Evolutionary conservation across 495 filamentous ascomycete genomes (phyloP).

Genomic region (Daldinia grandis): DNA sequence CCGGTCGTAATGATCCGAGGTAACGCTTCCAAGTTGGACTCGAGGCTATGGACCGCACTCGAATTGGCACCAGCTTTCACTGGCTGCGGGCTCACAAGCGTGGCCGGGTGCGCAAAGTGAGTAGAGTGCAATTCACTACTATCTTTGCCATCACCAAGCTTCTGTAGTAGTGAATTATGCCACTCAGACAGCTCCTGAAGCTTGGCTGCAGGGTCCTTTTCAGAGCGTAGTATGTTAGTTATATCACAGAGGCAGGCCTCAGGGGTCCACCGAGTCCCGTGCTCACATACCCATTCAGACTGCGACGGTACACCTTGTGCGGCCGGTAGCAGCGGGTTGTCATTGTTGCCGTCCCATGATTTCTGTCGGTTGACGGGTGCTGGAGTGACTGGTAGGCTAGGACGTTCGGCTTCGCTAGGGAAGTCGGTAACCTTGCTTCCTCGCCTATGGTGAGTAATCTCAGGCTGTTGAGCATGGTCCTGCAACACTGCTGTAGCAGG

Average conservation of each 20-base stretch:
- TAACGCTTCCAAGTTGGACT: slow-evolving; percentile 25
- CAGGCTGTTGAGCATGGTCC: slow-evolving; percentile 30
- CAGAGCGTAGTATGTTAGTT: slow-evolving; percentile 57
- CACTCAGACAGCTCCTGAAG: slow-evolving; percentile 75
- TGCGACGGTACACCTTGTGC: slow-evolving; percentile 86
- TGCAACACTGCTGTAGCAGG: slow-evolving; percentile 17
- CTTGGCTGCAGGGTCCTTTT: slow-evolving; percentile 74
- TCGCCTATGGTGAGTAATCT: slow-evolving; percentile 50
- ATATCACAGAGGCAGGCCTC: slow-evolving; percentile 68
- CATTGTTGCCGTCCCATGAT: slow-evolving; percentile 58
- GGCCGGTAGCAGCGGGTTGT: slow-evolving; percentile 66
- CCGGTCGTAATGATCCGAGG: slow-evolving; percentile 20
- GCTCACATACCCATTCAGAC: slow-evolving; percentile 86
- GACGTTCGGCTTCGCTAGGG: slow-evolving; percentile 81
- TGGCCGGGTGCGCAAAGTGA: slow-evolving; percentile 53
- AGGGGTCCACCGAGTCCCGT: slow-evolving; percentile 59
- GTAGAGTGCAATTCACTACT: slow-evolving; percentile 52
- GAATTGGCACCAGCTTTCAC: slow-evolving; percentile 48
- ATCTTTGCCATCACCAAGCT: slow-evolving; percentile 45
- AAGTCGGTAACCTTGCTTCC: slow-evolving; percentile 83
- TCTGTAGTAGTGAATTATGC: slow-evolving; percentile 62
- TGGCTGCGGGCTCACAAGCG: slow-evolving; percentile 52
- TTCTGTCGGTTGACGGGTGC: slow-evolving; percentile 68
- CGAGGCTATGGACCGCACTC: slow-evolving; percentile 45
- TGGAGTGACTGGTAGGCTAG: slow-evolving; percentile 90